These are phyloP conservation scores for Hsuehochloa calcarea DNA, from an alignment of 176 grass and related monocot genomes.

Conservation along the genomic window DNA sequence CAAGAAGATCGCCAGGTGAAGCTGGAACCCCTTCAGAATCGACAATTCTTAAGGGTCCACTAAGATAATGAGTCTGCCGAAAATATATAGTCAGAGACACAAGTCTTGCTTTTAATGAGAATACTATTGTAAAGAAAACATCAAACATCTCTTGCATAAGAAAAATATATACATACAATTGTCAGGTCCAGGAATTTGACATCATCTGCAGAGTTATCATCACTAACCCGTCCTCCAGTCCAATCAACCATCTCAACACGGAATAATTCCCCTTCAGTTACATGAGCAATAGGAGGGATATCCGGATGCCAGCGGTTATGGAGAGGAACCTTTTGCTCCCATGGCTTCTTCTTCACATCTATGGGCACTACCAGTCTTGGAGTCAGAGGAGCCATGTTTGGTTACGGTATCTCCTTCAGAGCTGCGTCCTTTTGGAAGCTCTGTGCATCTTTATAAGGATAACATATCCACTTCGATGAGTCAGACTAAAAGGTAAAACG, in stretches of 20 bases:
- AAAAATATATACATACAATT: conserved; percentile 49
- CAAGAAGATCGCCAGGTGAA: conserved; percentile 84
- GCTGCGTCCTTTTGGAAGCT: conserved; percentile 11
- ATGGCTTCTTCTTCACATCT: conserved; percentile 88
- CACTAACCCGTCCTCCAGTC: conserved; percentile 56
- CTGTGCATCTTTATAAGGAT: conserved; percentile 9
- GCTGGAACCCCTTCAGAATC: conserved; percentile 78
- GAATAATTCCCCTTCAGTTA: conserved; percentile 78
- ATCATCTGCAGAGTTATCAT: conserved; percentile 80
- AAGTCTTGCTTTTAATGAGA: conserved; percentile 7
- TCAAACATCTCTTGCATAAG: conserved; percentile 8
- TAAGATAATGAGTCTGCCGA: conserved; percentile 81
- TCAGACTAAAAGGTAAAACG: neutral
- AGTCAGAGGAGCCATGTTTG: conserved; percentile 70
- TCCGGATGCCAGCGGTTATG: conserved; percentile 89
- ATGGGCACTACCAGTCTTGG: conserved; percentile 65
- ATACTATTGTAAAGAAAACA: neutral
- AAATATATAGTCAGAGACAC: conserved; percentile 7
- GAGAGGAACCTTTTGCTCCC: conserved; percentile 73
- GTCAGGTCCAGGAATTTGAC: conserved; percentile 70
- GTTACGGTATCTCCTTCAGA: neutral
- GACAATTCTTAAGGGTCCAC: conserved; percentile 76
- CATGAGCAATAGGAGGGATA: conserved; percentile 78
- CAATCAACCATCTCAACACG: conserved; percentile 86
- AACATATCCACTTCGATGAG: neutral